Percentiles rank a stretch among this genome's conserved stretches.
Conservation (phyloP, 768 basidiomycete species). For the Leccinum ochraceum region DNA sequence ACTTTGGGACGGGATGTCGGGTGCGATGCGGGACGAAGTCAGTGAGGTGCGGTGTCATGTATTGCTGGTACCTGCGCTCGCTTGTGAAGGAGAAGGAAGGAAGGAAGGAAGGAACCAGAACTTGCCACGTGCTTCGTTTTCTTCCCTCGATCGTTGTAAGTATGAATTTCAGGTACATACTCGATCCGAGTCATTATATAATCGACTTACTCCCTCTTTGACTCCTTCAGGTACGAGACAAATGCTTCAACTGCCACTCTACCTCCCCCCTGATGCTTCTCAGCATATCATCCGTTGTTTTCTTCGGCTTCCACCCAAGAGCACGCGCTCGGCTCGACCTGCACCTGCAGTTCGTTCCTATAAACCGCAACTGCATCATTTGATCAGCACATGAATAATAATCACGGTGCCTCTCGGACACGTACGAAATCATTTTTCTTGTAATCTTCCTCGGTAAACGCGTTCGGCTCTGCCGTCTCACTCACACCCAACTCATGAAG, state of each 20-base stretch:
- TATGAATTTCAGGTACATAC: neutral
- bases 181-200: neutral
- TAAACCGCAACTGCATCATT: constrained; percentile 11
- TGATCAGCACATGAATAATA: neutral
- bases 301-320: constrained; percentile 33
- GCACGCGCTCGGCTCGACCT: constrained; percentile 21
- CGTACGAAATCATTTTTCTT: constrained; percentile 8
- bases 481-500: constrained; percentile 21
- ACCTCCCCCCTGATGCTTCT: constrained; percentile 22
- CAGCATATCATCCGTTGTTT: constrained; percentile 31
- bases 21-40: neutral
- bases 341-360: constrained; percentile 27
- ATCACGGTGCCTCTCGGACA: neutral
- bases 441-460: constrained; percentile 38
- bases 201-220: neutral
- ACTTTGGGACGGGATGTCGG: neutral
- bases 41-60: constrained; percentile 9
- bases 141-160: neutral
- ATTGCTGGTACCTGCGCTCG: neutral
- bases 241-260: constrained; percentile 19
- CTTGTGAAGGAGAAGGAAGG: neutral
- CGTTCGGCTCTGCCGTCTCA: constrained; percentile 35
- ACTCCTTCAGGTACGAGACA: no score
- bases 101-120: neutral
- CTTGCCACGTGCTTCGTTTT: neutral